Conservation (phyloP, 352 stramenopile genomes). For the Phytophthora lateralis region DNA sequence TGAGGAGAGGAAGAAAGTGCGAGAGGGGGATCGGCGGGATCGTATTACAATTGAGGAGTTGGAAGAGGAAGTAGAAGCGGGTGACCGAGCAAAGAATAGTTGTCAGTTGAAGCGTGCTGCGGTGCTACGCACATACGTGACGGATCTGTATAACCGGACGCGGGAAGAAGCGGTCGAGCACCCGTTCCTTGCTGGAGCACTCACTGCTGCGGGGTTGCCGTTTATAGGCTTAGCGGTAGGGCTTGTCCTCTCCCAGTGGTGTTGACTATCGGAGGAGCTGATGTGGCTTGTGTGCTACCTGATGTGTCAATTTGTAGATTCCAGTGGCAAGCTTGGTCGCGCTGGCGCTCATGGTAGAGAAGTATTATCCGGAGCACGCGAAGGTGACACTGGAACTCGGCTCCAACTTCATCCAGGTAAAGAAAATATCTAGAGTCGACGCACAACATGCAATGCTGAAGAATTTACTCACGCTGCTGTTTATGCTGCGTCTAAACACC, state of each 20-base stretch:
- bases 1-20: slow-evolving; percentile 51
- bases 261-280: neutral
- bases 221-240: slow-evolving; percentile 81
- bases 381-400: slow-evolving; percentile 69
- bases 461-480: neutral
- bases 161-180: slow-evolving; percentile 53
- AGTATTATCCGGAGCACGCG: slow-evolving; percentile 80
- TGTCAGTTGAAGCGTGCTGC: slow-evolving; percentile 30
- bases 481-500: neutral
- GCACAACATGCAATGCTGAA: neutral
- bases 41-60: slow-evolving; percentile 82
- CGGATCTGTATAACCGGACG: slow-evolving; percentile 45
- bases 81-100: slow-evolving; percentile 2
- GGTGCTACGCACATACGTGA: slow-evolving; percentile 55
- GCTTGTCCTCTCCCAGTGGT: neutral
- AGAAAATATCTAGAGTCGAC: too few relatives aligned
- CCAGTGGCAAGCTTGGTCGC: slow-evolving; percentile 74
- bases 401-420: slow-evolving; percentile 76
- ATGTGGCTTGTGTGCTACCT: neutral
- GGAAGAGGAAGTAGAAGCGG: slow-evolving; percentile 33
- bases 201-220: slow-evolving; percentile 62
- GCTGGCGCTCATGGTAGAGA: slow-evolving; percentile 74
- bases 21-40: slow-evolving; percentile 41
- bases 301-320: slow-evolving; percentile 44
- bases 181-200: slow-evolving; percentile 63